Base-by-base conservation (phyloP, 2,329 filamentous ascomycete genomes). In the Beauveria medogensis region DNA sequence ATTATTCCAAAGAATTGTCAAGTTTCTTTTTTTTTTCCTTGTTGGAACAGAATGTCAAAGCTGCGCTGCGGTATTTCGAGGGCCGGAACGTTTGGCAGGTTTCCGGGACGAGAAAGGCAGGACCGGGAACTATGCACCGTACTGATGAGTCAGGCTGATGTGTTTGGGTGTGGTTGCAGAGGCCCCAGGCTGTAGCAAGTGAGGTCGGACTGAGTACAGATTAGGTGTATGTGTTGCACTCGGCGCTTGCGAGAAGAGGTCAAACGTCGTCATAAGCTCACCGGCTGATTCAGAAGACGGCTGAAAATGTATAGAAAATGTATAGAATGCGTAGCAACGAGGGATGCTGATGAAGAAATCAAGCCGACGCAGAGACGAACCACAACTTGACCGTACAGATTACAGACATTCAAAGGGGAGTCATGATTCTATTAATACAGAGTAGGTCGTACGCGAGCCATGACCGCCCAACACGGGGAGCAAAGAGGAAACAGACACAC, bases 61-160 rank as follows among this genome's bases (percentile, higher is more conserved):
- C 44, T 41, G 44, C 12, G 34, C 44, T 41, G 44, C 12, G 18
- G n/a, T 5, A 22, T 34, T 43, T 34, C 22, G 52, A 54, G 20
- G 9, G 40, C 16, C 37, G 52, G 40, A 22, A 40, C n/a, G 43
- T 57, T 57, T 48, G 26, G 30, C 18, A 22, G 9, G 22, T 46
- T 55, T 43, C 51, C 41, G 26, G 20, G 18, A 28, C 16, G 16
- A n/a, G n/a, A 30, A 30, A 12, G 22, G 20, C n/a, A 26, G 22
- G 20, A 5, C 48, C 48, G 41, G 55, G 9, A 41, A 20, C 51
- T 37, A 7, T n/a, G 40, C 22, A 37, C 9, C 8, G 37, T 51
- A 48, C 22, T 30, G 56, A 59, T 59, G 56, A 59, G 56, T 59
- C 56, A 59, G 56, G 47, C 56, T 59, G 56, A 59, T 59, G 47